Base-by-base conservation (phyloP, 176 grass and related monocot genomes). In the Saccharum spontaneum region DNA sequence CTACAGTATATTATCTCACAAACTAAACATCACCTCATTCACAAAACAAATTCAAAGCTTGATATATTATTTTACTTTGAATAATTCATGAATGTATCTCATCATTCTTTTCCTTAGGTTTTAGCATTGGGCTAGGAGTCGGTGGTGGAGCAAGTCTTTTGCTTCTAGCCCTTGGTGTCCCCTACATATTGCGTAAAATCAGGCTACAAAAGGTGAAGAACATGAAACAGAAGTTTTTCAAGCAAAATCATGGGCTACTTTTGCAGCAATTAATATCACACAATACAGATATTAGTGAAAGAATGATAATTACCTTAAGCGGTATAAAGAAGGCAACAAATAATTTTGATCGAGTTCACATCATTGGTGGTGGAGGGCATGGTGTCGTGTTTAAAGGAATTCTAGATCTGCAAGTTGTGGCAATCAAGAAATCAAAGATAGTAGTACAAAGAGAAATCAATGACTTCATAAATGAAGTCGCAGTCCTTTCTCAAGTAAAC, bases 351-450 rank as follows among this genome's bases (percentile, higher is more conserved):
- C 55, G 9, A 38, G 30, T 66, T 54, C 88, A 50, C 16, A 73
- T 79, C 5, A 26, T 90, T 8, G 91, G 88, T 46, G 54, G 67
- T 9, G 85, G 88, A 0, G 88, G 88, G 1, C 88, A 93, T n/a
- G 91, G 91, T 1, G 37, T 69, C 0, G 92, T 91, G 2, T 94
- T 62, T 11, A 94, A 94, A 75, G 88, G 88, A 10, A 88, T 88
- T 30, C 22, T 94, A 11, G 73, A 88, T 38, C 69, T 88, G 0
- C 38, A 84, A 28, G 92, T 94, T 10, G 92, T 88, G 13, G 79
- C 91, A 3, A 84, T 90, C 13, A 90, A 93, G 78, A 90, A 88
- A 76, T 90, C 88, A 10, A 93, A 83, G 65, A 90, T 90, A 12
- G 48, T 64, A 37, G 23, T 93, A 7, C 36, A 90, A 10, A 88